These are phyloP conservation scores for Fusarium mangiferae DNA, from an alignment of 2,329 filamentous ascomycete species.

Conservation along the genomic window DNA sequence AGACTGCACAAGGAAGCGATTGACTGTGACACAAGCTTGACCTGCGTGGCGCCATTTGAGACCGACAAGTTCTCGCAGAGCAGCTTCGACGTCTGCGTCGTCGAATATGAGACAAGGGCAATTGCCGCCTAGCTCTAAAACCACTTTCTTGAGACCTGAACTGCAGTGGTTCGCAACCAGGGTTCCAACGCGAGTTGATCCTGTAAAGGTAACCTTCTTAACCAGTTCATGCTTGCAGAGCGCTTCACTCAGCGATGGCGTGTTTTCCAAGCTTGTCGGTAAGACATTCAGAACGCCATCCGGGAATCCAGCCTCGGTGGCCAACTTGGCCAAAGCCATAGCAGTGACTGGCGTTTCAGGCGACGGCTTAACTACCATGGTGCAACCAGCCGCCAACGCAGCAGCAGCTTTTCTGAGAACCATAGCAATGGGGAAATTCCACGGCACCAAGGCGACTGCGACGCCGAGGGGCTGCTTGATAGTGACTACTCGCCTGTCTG, in stretches of 20 bases:
- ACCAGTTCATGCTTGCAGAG: constrained; percentile 58
- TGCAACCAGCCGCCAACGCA: constrained; percentile 77
- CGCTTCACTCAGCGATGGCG: constrained; percentile 56
- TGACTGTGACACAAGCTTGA: constrained; percentile 75
- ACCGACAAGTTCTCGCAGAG: background rate
- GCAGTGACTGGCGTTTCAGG: constrained; percentile 80
- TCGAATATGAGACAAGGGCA: constrained; percentile 73
- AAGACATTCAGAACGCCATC: constrained; percentile 72
- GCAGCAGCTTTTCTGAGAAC: constrained; percentile 59
- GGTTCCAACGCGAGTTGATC: constrained; percentile 75
- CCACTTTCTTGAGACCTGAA: constrained; percentile 71
- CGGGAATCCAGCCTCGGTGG: constrained; percentile 77
- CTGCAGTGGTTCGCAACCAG: constrained; percentile 71
- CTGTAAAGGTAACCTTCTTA: constrained; percentile 80
- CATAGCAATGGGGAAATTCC: constrained; percentile 71
- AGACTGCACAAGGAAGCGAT: constrained; percentile 67
- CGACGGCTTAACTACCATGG: constrained; percentile 78
- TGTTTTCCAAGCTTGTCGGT: constrained; percentile 56
- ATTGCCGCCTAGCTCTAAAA: constrained; percentile 78
- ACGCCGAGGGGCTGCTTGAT: constrained; percentile 66
- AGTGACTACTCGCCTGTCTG: constrained; percentile 69
- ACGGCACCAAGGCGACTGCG: constrained; percentile 49
- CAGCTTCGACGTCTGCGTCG: constrained; percentile 63
- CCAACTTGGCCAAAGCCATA: constrained; percentile 75
- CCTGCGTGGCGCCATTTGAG: constrained; percentile 75